These are phyloP conservation scores for Entomortierella lignicola DNA, from an alignment of 192 early-diverging fungal species.

Conservation along the genomic window DNA sequence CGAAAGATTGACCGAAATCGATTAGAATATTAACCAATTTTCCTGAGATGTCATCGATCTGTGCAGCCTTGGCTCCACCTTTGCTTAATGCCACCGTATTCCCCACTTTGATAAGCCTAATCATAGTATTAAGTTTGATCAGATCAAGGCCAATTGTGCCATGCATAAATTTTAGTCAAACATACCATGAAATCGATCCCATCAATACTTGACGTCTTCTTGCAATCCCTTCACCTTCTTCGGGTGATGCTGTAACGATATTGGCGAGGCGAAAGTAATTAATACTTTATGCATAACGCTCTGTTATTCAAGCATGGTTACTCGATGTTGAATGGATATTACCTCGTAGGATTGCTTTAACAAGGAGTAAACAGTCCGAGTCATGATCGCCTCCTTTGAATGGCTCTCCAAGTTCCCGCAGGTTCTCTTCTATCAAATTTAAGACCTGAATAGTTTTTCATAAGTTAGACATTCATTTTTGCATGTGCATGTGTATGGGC, in stretches of 20 bases:
- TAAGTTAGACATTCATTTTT: background rate
- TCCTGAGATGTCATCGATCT: constrained; percentile 25
- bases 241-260: constrained; percentile 26
- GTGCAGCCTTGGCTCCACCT: constrained; percentile 4
- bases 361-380: constrained; percentile 7
- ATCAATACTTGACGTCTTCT: constrained; percentile 40
- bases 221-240: constrained; percentile 8
- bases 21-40: constrained; percentile 40
- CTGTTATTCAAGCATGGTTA: too few species aligned
- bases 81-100: background rate
- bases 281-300: background rate
- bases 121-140: background rate
- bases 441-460: constrained; percentile 7
- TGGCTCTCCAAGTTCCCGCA: background rate
- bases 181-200: constrained; percentile 36
- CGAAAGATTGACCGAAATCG: constrained; percentile 40
- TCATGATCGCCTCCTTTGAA: constrained; percentile 3
- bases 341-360: constrained; percentile 39
- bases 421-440: constrained; percentile 21
- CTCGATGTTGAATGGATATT: too few species aligned
- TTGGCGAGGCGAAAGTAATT: background rate
- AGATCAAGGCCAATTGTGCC: background rate
- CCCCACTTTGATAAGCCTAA: constrained; percentile 39
- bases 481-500: background rate
- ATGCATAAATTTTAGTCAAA: background rate